Conservation (phyloP, 176 grass and related monocot species). For the Microstegium vimineum region DNA sequence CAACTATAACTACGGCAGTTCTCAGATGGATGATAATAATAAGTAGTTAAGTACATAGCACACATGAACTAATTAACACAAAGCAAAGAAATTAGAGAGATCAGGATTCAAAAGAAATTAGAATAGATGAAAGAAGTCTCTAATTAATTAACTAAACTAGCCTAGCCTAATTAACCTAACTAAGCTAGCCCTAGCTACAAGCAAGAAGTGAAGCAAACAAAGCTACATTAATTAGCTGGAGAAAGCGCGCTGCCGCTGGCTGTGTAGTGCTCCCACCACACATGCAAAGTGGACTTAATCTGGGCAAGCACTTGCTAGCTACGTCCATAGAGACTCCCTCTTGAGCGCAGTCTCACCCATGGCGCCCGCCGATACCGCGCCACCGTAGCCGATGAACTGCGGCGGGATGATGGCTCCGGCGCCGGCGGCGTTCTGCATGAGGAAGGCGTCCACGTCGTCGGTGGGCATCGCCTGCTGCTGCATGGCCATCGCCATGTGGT, state of each 20-base stretch:
- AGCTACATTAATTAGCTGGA: background rate
- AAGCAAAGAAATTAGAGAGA: background rate
- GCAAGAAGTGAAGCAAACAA: background rate
- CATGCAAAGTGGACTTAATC: slow-evolving; percentile 8
- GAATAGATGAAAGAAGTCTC: background rate
- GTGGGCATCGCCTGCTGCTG: slow-evolving; percentile 1
- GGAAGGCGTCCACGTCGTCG: slow-evolving; percentile 37
- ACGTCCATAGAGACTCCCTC: slow-evolving; percentile 81
- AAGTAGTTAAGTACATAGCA: background rate
- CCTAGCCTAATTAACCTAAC: slow-evolving; percentile 1
- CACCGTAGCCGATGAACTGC: slow-evolving; percentile 53
- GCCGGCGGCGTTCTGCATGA: slow-evolving; percentile 48
- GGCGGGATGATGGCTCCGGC: slow-evolving; percentile 22
- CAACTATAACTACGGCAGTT: background rate
- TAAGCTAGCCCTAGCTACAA: background rate
- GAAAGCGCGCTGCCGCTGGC: background rate
- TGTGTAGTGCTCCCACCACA: background rate
- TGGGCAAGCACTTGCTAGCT: background rate
- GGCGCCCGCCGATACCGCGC: slow-evolving; percentile 29
- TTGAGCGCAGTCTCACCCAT: slow-evolving; percentile 71
- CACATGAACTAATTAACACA: background rate
- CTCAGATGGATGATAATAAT: background rate
- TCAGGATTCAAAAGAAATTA: background rate
- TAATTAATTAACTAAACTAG: background rate
- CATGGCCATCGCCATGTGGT: background rate